These are phyloP conservation scores for Botryotinia calthae DNA, from an alignment of 2,329 filamentous ascomycete genomes.

Conservation along the genomic window DNA sequence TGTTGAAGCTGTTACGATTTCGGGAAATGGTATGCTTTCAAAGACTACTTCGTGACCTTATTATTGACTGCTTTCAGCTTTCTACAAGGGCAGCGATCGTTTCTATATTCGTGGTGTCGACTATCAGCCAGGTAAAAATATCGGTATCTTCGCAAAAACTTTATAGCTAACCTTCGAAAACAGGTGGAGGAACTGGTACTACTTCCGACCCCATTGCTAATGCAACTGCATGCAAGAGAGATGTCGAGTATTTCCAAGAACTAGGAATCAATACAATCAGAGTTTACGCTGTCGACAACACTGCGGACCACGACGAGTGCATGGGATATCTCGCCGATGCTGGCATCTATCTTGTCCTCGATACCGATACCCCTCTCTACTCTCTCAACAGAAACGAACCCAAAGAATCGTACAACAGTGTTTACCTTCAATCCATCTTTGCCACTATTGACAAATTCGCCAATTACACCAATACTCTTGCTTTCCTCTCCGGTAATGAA, in stretches of 20 bases:
- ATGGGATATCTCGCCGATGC: constrained; percentile 65
- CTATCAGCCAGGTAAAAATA: constrained; percentile 51
- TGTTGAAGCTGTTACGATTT: constrained; percentile 31
- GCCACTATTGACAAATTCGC: constrained; percentile 67
- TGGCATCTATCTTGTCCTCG: constrained; percentile 71
- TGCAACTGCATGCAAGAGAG: constrained; percentile 56
- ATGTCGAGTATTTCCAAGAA: constrained; percentile 64
- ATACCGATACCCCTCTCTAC: constrained; percentile 69
- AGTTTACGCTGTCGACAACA: constrained; percentile 73
- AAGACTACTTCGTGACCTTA: neutral
- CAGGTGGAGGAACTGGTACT: constrained; percentile 44
- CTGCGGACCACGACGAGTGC: constrained; percentile 63
- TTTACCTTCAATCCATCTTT: constrained; percentile 69
- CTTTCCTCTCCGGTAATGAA: constrained; percentile 61
- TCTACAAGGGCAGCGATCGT: constrained; percentile 36
- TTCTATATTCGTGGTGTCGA: constrained; percentile 63
- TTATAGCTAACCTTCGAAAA: neutral
- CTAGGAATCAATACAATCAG: constrained; percentile 70
- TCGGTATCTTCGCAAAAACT: neutral
- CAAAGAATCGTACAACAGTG: constrained; percentile 62
- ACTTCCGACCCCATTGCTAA: constrained; percentile 66
- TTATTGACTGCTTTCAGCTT: constrained; percentile 28
- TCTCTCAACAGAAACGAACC: constrained; percentile 63
- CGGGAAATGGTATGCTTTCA: constrained; percentile 31
- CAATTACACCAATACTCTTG: constrained; percentile 65